phyloP scores from a whole-genome alignment of 208 protist species.

The Crithidia brevicula region DNA sequence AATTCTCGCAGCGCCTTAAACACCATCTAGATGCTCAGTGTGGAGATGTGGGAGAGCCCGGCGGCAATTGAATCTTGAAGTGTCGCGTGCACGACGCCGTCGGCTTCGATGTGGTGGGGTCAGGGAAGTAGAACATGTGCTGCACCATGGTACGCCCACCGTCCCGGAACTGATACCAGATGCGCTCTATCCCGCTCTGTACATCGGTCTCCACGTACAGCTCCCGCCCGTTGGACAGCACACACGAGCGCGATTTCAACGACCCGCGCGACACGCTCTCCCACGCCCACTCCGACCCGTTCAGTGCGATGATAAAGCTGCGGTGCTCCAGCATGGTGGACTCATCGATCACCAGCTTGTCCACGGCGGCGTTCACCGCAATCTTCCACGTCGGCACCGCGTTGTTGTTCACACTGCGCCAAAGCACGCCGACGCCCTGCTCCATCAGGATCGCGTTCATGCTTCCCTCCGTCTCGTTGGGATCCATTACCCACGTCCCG shows the following conservation, averaged over 20 bases:
- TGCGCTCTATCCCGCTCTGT: conserved; percentile 41
- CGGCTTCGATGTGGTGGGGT: conserved; percentile 16
- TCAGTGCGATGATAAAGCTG: conserved; percentile 22
- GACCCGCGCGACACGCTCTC: conserved; percentile 36
- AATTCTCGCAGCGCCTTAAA: no score
- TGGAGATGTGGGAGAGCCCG: conserved; percentile 13
- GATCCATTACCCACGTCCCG: conserved; percentile 53
- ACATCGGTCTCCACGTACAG: conserved; percentile 57
- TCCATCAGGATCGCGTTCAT: conserved; percentile 44
- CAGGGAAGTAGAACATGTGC: conserved; percentile 38
- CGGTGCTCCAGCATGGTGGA: conserved; percentile 33
- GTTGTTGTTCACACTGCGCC: conserved; percentile 50
- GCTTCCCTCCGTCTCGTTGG: conserved; percentile 36
- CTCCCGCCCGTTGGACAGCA: conserved; percentile 38
- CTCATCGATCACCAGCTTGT: conserved; percentile 27
- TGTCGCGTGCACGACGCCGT: conserved; percentile 37
- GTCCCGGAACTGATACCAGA: conserved; percentile 45
- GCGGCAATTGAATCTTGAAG: conserved; percentile 31
- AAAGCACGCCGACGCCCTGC: conserved; percentile 52
- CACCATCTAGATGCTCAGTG: background rate
- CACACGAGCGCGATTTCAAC: conserved; percentile 42
- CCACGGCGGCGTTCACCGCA: conserved; percentile 30
- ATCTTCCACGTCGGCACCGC: conserved; percentile 30
- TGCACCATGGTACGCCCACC: conserved; percentile 46
- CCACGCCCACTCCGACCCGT: conserved; percentile 41